Evolutionary conservation across 2,329 filamentous ascomycete species (phyloP), one percentile per base, ranked within the genome.

Genomic region (Botryotinia convoluta): DNA sequence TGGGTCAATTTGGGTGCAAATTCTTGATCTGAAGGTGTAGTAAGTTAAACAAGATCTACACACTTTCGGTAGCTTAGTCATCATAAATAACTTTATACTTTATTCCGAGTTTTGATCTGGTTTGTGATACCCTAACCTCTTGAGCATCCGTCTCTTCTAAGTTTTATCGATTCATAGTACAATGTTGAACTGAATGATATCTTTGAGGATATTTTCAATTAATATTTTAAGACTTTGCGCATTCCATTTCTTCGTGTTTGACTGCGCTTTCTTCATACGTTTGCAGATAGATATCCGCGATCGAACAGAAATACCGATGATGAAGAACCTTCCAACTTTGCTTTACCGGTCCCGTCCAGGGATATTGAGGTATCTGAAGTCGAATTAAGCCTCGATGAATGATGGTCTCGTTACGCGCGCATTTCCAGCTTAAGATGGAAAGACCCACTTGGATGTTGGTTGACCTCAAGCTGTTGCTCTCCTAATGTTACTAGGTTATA

Each of bases 281-380:
- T 68, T 68, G 65, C 65, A 20, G 26, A 42, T 68, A n/a, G 26
- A 42, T 42, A 29, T 51, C 65, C 45, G 48, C 48, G n/a, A 68
- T 22, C 45, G 51, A 29, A 57, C 37, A 57, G 14, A 42, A 32
- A 22, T n/a, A 16, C n/a, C 35, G 48, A 42, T 42, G 37, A 18
- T 22, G 37, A 57, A 16, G 65, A 42, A 32, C 14, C 37, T 37
- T 68, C 64, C n/a, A 18, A 42, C 35, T 57, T 42, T 57, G 7
- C 48, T 42, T 26, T 42, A 68, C 6, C 6, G 10, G 14, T 32
- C 5, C 4, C 26, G 16, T 68, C n/a, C 37, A 10, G 18, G 22
- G 39, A 9, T 29, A 22, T 26, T 12, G 48, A 54, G 48, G 2
- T 32, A 8, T 68, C 39, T 7, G 48, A 54, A 26, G 5, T 68